phyloP scores from a whole-genome alignment of 371 early-diverging fungal genomes.

The Funneliformis caledonium region DNA sequence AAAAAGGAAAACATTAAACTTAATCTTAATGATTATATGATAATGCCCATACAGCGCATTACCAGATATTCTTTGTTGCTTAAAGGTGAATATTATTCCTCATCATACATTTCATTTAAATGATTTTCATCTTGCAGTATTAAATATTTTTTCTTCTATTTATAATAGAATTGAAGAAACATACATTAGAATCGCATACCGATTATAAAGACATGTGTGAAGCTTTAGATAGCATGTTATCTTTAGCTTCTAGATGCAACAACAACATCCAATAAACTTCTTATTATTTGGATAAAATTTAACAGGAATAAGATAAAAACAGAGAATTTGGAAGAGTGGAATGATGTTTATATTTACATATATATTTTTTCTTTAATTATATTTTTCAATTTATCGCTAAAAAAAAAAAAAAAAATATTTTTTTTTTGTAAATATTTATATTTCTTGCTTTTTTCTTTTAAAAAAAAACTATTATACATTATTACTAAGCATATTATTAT shows the following conservation, averaged over 20 bases:
- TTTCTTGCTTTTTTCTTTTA: too few relatives aligned
- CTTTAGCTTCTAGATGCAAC: conserved; percentile 45
- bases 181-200: conserved; percentile 47
- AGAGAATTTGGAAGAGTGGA: too few relatives aligned
- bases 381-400: too few relatives aligned
- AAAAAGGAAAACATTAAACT: conserved; percentile 52
- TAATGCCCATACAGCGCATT: conserved; percentile 60
- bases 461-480: too few relatives aligned
- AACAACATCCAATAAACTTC: neutral
- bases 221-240: conserved; percentile 49
- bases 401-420: too few relatives aligned
- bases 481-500: too few relatives aligned
- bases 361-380: too few relatives aligned
- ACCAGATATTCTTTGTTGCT: conserved; percentile 56
- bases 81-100: conserved; percentile 46
- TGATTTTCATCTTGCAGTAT: neutral
- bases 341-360: too few relatives aligned
- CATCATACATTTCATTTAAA: neutral
- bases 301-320: too few relatives aligned
- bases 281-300: neutral
- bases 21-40: conserved; percentile 55
- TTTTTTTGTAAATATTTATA: too few relatives aligned
- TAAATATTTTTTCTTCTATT: neutral
- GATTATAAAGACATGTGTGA: conserved; percentile 49
- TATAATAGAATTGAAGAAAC: conserved; percentile 53